Base-by-base conservation (phyloP, 108 stramenopile genomes). In the Cyclotella sp. region DNA sequence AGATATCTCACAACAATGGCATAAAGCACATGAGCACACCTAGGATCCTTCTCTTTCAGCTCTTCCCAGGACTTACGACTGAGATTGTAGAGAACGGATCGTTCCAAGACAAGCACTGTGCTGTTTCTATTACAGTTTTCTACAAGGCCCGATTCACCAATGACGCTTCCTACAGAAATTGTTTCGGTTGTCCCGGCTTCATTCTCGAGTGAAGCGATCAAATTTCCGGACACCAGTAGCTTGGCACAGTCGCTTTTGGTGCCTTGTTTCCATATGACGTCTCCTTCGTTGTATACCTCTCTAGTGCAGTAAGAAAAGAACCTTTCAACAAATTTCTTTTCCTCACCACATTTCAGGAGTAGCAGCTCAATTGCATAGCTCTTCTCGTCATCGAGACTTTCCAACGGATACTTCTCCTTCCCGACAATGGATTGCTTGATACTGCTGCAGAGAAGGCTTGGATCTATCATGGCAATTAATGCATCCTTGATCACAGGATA, bases 261-360 rank as follows among this genome's bases (percentile, higher is more conserved):
- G 16, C 79, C 83, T 72, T 87, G 85, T 26, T 40, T 75, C 91
- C 91, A 93, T 29, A 93, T 9, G 43, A 77, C 47, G 39, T 93
- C 88, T 40, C 78, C 84, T 60, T 81, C 57, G 7, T 29, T 70
- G 67, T 86, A 90, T 9, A 49, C 73, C 74, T 92, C 88, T 0
- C 91, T 82, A 47, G 39, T 75, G 34, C 86, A 85, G 51, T 70
- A 67, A 13, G 76, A 51, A 76, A 87, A 88, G 62, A 54, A 74
- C 46, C 39, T 45, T 39, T 54, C 62, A n/a, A 76, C 51, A 22
- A 82, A 14, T 63, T 68, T 47, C 21, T 58, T 64, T 44, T 72
- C 49, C 47, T 78, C 77, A 15, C 72, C 76, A 15, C 70, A 76
- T n/a, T 27, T 61, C 47, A 60, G 43, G 47, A 62, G 28, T 52